Evolutionary conservation across 495 filamentous ascomycete species (phyloP).

Genomic region (Penicilliopsis zonata): DNA sequence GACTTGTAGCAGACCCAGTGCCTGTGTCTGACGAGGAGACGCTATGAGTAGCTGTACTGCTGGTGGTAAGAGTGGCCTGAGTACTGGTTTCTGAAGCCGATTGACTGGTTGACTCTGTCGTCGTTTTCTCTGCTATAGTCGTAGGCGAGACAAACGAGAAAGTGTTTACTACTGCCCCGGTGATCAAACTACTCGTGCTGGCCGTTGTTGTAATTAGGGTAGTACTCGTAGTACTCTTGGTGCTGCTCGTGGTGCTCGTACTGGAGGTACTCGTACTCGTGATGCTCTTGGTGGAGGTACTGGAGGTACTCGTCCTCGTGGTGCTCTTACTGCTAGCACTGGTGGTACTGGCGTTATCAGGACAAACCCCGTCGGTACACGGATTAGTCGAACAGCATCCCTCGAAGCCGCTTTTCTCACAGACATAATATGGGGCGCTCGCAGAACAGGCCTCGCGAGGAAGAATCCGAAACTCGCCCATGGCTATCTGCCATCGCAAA

Average conservation of each 20-base stretch:
- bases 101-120: no score
- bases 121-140: no score
- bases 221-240: constrained; percentile 1
- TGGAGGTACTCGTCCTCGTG: constrained; percentile 1
- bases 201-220: no score
- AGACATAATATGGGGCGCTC: constrained; percentile 19
- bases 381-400: constrained; percentile 30
- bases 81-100: no score
- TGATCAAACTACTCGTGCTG: neutral
- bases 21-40: no score
- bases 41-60: no score
- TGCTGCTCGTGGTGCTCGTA: neutral
- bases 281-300: constrained; percentile 3
- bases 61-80: no score
- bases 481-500: constrained; percentile 1
- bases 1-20: neutral
- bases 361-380: constrained; percentile 21
- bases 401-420: constrained; percentile 12
- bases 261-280: neutral
- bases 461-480: neutral
- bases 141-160: no score
- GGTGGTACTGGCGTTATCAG: constrained; percentile 9
- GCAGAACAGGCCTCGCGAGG: constrained; percentile 9
- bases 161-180: no score
- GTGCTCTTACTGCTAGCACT: neutral